These are phyloP conservation scores for Stemphylium beticola DNA, from an alignment of 2,329 filamentous ascomycete genomes.

Conservation along the genomic window DNA sequence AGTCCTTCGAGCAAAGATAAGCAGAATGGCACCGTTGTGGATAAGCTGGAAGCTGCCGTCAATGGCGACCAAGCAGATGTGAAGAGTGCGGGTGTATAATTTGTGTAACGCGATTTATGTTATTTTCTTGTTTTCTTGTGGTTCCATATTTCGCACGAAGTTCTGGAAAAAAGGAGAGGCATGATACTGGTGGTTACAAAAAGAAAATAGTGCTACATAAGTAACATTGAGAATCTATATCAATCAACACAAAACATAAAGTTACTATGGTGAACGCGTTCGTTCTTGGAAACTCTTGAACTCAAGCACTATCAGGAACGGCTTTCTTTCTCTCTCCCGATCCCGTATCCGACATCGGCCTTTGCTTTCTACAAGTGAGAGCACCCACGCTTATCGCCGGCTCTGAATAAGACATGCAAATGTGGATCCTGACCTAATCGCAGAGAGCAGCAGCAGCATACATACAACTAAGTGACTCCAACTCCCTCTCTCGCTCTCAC, in stretches of 20 bases:
- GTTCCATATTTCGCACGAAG: not conserved
- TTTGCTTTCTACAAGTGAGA: not conserved
- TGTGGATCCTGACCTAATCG: not conserved
- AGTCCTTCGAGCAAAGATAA: conserved; percentile 26
- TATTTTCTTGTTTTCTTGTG: not conserved
- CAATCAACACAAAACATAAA: too few relatives aligned
- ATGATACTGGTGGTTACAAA: not conserved
- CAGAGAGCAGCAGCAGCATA: not conserved
- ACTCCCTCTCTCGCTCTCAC: too few relatives aligned
- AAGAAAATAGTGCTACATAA: not conserved
- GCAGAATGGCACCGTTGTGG: conserved; percentile 29
- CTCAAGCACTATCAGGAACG: too few relatives aligned
- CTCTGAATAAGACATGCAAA: not conserved
- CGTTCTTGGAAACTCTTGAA: too few relatives aligned
- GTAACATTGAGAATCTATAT: not conserved
- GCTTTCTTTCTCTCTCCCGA: too few relatives aligned
- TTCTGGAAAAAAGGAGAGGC: not conserved
- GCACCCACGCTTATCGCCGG: conserved; percentile 10
- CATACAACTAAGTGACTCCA: not conserved
- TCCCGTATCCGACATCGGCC: conserved; percentile 10
- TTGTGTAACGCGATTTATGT: not conserved
- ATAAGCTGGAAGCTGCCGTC: conserved; percentile 38
- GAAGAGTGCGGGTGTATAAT: conserved; percentile 26
- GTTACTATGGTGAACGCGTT: too few relatives aligned
- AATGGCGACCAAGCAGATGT: conserved; percentile 32